Conservation (phyloP, 1,284 basidiomycete genomes). For the Leccinum insolens region DNA sequence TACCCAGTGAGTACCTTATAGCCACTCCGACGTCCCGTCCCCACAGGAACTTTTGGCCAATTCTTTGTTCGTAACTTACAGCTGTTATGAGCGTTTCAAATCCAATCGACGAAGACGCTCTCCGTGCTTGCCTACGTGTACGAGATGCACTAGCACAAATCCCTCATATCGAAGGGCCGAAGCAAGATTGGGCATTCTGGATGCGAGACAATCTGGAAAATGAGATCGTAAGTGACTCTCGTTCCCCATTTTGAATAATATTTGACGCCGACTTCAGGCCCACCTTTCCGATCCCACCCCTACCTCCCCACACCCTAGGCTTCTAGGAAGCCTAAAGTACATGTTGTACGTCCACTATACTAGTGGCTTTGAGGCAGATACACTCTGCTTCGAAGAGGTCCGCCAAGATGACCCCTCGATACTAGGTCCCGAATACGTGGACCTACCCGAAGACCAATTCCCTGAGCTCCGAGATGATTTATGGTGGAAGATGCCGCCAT, state of each 20-base stretch:
- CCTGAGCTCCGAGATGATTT: background rate
- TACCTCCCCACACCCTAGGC: constrained; percentile 1
- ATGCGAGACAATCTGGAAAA: background rate
- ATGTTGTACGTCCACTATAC: background rate
- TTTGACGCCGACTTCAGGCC: background rate
- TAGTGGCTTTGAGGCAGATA: background rate
- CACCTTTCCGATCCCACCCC: background rate
- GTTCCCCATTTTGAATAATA: background rate
- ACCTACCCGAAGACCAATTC: background rate
- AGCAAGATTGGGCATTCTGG: constrained; percentile 1
- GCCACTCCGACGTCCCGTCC: background rate
- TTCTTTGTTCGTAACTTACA: background rate
- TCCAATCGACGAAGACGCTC: background rate
- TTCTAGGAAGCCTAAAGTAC: background rate
- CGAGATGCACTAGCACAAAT: background rate
- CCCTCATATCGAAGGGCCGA: background rate
- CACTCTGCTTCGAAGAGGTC: background rate
- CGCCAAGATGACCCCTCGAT: background rate
- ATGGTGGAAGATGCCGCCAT: constrained; percentile 1
- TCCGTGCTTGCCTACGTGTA: background rate
- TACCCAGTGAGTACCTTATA: background rate
- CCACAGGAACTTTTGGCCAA: background rate
- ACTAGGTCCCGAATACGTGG: background rate
- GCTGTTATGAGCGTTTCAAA: background rate
- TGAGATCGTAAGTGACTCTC: background rate